phyloP scores from a whole-genome alignment of 106 monocot species.

The Dendrobium huoshanense region DNA sequence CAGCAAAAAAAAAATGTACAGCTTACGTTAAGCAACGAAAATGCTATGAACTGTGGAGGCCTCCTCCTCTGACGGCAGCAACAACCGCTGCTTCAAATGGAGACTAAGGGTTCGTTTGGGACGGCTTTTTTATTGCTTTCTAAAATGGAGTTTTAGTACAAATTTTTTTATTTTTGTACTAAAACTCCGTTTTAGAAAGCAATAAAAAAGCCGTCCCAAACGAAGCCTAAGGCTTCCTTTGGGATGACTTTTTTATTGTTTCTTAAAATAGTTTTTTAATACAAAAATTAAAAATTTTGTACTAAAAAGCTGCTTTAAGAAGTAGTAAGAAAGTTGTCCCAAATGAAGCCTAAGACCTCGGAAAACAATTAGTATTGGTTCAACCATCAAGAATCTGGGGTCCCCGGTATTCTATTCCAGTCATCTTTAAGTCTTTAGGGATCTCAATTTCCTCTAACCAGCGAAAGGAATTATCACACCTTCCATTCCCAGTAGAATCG shows the following conservation, averaged over 20 bases:
- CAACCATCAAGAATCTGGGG: conserved; percentile 32
- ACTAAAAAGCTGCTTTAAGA: no score
- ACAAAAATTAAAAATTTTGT: no score
- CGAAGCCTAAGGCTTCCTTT: no score
- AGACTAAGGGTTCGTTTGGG: background rate
- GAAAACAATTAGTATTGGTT: background rate
- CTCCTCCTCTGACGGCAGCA: background rate
- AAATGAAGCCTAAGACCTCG: background rate
- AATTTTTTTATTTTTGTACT: no score
- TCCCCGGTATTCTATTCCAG: conserved; percentile 47
- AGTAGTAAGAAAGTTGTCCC: no score
- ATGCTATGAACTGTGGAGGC: background rate
- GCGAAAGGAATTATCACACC: conserved; percentile 7
- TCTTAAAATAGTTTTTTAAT: no score
- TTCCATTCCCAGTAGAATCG: background rate
- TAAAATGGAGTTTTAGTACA: no score
- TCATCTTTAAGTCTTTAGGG: conserved; percentile 45
- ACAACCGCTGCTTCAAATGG: background rate
- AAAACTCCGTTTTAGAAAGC: no score
- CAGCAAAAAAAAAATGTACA: background rate
- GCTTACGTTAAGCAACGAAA: background rate
- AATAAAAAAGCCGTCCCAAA: no score
- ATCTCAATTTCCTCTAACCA: conserved; percentile 76
- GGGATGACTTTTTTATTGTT: no score
- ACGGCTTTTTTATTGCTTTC: no score